phyloP scores from a whole-genome alignment of 257 asterid species.

The Penstemon newberryi region DNA sequence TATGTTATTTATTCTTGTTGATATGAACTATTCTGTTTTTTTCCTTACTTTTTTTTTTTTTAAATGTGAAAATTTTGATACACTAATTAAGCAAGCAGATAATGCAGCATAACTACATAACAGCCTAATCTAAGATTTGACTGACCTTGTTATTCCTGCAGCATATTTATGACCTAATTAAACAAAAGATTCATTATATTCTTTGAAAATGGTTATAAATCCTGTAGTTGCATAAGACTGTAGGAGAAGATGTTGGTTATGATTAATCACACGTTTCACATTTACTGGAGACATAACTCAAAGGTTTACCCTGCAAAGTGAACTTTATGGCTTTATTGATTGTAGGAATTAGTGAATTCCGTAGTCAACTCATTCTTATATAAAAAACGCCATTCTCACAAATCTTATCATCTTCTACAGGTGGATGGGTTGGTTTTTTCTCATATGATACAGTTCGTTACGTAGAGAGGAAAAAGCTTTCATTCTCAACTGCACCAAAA shows the following conservation, averaged over 20 bases:
- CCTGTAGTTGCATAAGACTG: neutral
- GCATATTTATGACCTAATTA: neutral
- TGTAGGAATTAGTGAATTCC: neutral
- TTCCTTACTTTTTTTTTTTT: neutral
- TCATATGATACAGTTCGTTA: slow-evolving; percentile 91
- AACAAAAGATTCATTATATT: slow-evolving; percentile 9
- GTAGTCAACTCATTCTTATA: slow-evolving; percentile 8
- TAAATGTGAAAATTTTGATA: neutral
- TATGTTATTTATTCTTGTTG: neutral
- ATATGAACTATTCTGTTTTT: slow-evolving; percentile 10
- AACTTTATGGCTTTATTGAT: slow-evolving; percentile 4
- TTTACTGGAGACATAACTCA: neutral
- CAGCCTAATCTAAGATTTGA: slow-evolving; percentile 5
- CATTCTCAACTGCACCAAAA: slow-evolving; percentile 63
- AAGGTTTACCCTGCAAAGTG: neutral
- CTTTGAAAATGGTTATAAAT: neutral
- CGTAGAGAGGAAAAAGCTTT: slow-evolving; percentile 60
- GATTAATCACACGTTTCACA: neutral
- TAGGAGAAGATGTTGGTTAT: neutral
- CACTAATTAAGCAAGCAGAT: neutral
- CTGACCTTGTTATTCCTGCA: neutral
- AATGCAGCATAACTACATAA: neutral
- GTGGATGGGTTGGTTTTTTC: slow-evolving; percentile 97
- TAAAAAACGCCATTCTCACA: slow-evolving; percentile 15
- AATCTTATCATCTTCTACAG: slow-evolving; percentile 37